Base-by-base conservation (phyloP, 768 basidiomycete genomes). In the Serendipita indica region DNA sequence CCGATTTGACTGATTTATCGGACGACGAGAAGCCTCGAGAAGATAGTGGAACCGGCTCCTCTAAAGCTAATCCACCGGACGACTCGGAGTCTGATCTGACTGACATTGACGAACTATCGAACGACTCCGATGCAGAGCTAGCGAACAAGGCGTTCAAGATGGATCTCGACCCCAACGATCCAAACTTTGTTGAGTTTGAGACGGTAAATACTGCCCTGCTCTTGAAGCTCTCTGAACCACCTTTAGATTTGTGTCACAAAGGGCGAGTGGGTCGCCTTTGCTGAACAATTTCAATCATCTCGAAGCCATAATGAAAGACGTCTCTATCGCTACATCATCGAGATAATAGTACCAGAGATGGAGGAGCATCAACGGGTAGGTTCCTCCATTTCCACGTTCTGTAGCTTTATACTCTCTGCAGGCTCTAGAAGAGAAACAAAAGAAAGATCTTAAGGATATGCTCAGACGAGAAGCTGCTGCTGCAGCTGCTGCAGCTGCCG, bases 1-100 rank as follows among this genome's bases (percentile, higher is more conserved):
- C 63, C 25, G 56, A n/a, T 39, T 39, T 34, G 34, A 58, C 60
- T 32, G 54, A 57, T 22, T 13, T 45, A 3, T 41, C 59, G 16
- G 60, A 33, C 13, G 56, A 60, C n/a, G 33, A 57, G 56, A 37
- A 33, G 49, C 49, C 49, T 7, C 25, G 16, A 54, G 49, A 20
- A 7, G 49, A 27, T 33, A 54, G 32, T 16, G 32, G 25, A 16
- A 54, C 22, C 16, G 49, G 49, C 22, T 28, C 49, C 20, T 28
- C 49, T 20, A 33, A 33, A 16, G 49, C 49, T 10, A 54, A 27
- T n/a, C 32, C 49, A 10, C 41, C 41, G 27, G 41, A 43, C 41
- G 49, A 54, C n/a, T 54, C 49, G 4, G 49, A 54, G n/a, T 54
- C 49, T 27, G 49, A 54, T 20, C 25, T 54, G 25, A 54, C 49